Evolutionary conservation across 2,329 filamentous ascomycete genomes (phyloP).

Genomic region (Alternaria tenuissima): DNA sequence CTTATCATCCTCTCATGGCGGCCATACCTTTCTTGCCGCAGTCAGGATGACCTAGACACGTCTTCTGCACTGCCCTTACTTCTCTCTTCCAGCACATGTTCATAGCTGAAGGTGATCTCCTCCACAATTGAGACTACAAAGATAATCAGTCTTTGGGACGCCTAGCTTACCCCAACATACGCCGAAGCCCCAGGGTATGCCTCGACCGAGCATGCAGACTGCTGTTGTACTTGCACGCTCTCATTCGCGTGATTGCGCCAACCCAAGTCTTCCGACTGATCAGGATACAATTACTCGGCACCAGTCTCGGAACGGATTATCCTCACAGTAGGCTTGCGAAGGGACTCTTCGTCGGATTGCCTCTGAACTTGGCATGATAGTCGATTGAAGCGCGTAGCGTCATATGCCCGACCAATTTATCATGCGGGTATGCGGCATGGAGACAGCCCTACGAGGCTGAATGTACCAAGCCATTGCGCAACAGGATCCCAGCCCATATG

Average conservation of each 20-base stretch:
- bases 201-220: not conserved
- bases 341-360: not conserved
- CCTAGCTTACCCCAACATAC: not conserved
- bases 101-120: not conserved
- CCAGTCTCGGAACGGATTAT: not conserved
- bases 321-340: not conserved
- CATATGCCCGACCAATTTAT: not conserved
- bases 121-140: not conserved
- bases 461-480: not conserved
- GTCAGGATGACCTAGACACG: not conserved
- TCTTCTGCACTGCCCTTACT: not conserved
- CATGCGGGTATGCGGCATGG: not conserved
- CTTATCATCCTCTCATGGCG: not conserved
- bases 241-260: too few species aligned
- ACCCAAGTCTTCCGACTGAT: too few species aligned
- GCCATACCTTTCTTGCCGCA: not conserved
- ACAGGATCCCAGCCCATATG: not conserved
- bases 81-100: not conserved
- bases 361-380: not conserved
- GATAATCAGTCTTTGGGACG: too few species aligned
- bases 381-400: not conserved
- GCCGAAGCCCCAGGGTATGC: not conserved
- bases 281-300: not conserved
- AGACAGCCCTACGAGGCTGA: not conserved
- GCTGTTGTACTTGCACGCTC: not conserved